Base-by-base conservation (phyloP, 2,329 filamentous ascomycete species). In the Fusarium sp. region DNA sequence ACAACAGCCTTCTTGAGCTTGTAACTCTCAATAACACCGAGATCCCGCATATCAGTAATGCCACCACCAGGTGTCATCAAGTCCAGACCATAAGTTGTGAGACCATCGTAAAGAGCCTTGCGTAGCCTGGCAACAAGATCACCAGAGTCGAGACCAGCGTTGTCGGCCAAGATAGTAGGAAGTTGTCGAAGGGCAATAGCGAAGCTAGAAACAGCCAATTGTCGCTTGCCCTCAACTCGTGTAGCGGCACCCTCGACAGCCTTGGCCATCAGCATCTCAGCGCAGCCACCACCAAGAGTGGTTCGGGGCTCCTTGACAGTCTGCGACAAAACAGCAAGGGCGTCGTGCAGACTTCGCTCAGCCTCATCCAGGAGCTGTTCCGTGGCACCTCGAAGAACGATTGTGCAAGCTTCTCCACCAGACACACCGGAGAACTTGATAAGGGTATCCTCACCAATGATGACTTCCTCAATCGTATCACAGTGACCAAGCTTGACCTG, bases 201-300 rank as follows among this genome's bases (percentile, higher is more conserved):
- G 78, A 98, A 99, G 7, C 93, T 89, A 69, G 94, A 91, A 21
- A 98, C 95, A 4, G 96, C 96, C 76, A 98, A 87, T 74, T 97
- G 94, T 82, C 96, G 95, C 90, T 99, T 99, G 80, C 96, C 96
- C 73, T 96, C 94, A 10, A 97, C 92, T 76, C 97, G 95, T 67
- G 97, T 94, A 23, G 94, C 94, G 7, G 93, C 93, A 66, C 92
- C 92, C 78, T 98, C 95, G 23, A 99, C 96, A 10, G 96, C 96
- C 86, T 98, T 97, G 71, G 95, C 93, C 96, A 99, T 99, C 74
- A 97, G 85, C 95, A 98, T 98, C 88, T 99, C 96, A 7, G 95
- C 94, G 78, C 94, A 98, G 28, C 96, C 96, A 78, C 96, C 96
- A 55, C 96, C 96, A 5, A 99, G 89, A 1, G 96, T 98, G 43